Percentiles rank a stretch among this genome's conserved stretches.
phyloP scores from a whole-genome alignment of 2,329 filamentous ascomycete genomes.

The Colletotrichum sp. region DNA sequence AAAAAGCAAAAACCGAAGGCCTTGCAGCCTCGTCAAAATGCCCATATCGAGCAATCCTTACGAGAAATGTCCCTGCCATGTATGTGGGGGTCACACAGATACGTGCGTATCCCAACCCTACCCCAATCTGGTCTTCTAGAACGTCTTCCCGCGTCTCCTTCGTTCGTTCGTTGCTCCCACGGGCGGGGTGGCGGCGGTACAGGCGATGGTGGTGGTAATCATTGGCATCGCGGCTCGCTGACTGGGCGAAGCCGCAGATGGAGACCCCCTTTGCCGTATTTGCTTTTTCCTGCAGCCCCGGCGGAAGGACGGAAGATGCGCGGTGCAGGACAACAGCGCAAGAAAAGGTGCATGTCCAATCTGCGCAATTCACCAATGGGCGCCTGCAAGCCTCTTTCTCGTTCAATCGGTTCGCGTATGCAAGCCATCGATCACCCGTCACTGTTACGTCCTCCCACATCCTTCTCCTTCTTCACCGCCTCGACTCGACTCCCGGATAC shows the following conservation, averaged over 20 bases:
- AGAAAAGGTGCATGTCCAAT: neutral
- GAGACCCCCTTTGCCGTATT: neutral
- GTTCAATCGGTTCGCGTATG: neutral
- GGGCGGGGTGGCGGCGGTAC: neutral
- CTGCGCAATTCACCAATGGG: neutral
- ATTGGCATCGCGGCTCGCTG: neutral
- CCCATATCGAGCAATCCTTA: neutral
- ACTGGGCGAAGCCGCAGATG: neutral
- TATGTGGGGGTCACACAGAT: constrained; percentile 5
- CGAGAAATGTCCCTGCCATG: constrained; percentile 1
- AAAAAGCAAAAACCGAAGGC: neutral
- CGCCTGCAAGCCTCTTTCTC: neutral
- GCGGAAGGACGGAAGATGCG: neutral
- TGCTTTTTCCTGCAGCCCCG: constrained; percentile 16
- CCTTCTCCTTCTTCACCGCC: constrained; percentile 13
- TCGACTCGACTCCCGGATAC: neutral
- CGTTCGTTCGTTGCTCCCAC: neutral
- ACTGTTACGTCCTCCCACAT: neutral
- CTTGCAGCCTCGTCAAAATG: neutral
- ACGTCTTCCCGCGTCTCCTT: neutral
- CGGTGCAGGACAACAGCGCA: neutral
- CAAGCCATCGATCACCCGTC: constrained; percentile 7
- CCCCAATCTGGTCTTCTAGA: neutral
- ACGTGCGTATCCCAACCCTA: neutral
- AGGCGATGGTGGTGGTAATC: neutral